These are phyloP conservation scores for Trichoderma parareesei DNA, from an alignment of 495 filamentous ascomycete species.

Conservation along the genomic window DNA sequence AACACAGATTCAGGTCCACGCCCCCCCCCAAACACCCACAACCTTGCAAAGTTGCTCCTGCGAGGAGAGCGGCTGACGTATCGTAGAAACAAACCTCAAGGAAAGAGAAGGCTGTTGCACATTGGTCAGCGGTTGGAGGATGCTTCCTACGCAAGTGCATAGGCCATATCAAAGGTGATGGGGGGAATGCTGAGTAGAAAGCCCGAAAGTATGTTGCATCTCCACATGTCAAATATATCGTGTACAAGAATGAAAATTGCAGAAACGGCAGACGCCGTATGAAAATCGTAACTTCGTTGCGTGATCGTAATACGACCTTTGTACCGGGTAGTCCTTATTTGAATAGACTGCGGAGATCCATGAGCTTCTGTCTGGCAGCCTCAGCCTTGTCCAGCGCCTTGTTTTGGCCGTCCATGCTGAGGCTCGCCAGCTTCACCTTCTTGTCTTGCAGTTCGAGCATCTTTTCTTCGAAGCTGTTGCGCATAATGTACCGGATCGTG, in stretches of 20 bases:
- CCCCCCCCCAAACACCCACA: too few relatives aligned
- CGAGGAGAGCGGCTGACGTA: too few relatives aligned
- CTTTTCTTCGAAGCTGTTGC: constrained; percentile 84
- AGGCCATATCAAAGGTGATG: too few relatives aligned
- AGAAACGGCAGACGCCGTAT: neutral
- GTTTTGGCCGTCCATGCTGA: constrained; percentile 63
- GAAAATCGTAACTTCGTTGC: neutral
- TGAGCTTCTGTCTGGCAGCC: constrained; percentile 63
- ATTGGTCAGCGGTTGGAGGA: neutral
- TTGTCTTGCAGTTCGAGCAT: constrained; percentile 82
- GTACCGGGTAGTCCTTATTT: constrained; percentile 36
- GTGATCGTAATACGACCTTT: neutral
- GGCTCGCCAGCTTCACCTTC: constrained; percentile 79
- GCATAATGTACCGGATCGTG: constrained; percentile 82
- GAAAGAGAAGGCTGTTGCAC: too few relatives aligned
- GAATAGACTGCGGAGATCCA: constrained; percentile 78
- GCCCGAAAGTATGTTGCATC: too few relatives aligned
- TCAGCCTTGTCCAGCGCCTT: constrained; percentile 59
- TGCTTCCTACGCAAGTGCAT: too few relatives aligned
- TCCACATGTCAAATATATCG: too few relatives aligned
- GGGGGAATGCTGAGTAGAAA: too few relatives aligned
- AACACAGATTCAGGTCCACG: too few relatives aligned
- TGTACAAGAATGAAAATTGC: neutral
- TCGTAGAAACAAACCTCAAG: too few relatives aligned
- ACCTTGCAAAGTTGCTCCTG: too few relatives aligned